Evolutionary conservation across 306 rosid genomes (phyloP).

Genomic region (Ceratonia siliqua): DNA sequence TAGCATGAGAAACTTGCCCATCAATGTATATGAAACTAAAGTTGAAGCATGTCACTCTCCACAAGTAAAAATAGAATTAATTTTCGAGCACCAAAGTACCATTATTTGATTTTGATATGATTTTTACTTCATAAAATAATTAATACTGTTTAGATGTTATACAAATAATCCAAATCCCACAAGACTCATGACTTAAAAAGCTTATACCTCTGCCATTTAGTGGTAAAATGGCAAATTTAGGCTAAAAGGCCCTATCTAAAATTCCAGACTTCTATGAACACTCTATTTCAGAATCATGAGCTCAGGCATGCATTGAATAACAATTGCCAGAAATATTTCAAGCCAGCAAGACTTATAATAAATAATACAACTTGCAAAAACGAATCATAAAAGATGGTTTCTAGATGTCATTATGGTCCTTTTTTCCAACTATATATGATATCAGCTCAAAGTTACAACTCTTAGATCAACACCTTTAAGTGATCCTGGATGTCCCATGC

Average conservation of each 20-base stretch:
- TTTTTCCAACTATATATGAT: conserved; percentile 17
- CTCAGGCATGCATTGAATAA: not conserved
- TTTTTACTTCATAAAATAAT: not conserved
- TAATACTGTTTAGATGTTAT: not conserved
- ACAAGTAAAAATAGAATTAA: not conserved
- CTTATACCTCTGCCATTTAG: not conserved
- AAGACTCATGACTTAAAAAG: not conserved
- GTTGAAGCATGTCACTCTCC: not conserved
- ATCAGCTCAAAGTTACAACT: conserved; percentile 23
- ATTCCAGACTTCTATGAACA: conserved; percentile 14
- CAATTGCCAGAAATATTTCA: conserved; percentile 27
- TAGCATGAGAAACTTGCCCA: not conserved
- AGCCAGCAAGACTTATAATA: conserved; percentile 27
- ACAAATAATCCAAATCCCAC: not conserved
- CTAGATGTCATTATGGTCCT: conserved; percentile 17
- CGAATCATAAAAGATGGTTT: not conserved
- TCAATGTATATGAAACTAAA: no score
- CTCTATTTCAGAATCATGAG: not conserved
- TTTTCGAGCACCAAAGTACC: not conserved
- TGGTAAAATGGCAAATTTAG: not conserved
- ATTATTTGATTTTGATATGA: not conserved
- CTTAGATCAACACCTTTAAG: not conserved
- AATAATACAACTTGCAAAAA: conserved; percentile 12
- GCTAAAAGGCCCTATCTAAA: not conserved
- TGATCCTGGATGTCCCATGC: conserved; percentile 4